Percentiles rank a stretch among this genome's conserved stretches.
Evolutionary conservation across 106 monocot species (phyloP).

Genomic region (Agapanthus africanus): DNA sequence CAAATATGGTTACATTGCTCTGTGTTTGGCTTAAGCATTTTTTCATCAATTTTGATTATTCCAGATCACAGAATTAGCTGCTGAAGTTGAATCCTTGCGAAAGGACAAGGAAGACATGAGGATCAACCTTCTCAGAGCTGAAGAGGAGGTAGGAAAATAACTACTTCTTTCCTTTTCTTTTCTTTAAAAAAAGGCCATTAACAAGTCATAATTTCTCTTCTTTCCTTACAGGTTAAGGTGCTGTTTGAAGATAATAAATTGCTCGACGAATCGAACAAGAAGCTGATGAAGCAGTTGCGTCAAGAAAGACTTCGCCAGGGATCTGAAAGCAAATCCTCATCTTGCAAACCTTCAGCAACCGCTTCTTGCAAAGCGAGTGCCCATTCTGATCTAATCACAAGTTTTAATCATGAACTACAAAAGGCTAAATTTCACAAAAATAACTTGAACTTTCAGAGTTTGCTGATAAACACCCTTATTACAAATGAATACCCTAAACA

Average conservation of each 20-base stretch:
- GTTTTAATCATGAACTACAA: not conserved
- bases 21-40: not conserved
- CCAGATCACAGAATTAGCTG: conserved; percentile 28
- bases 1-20: no score
- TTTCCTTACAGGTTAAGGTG: conserved; percentile 44
- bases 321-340: conserved; percentile 42
- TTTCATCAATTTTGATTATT: not conserved
- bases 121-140: conserved; percentile 71
- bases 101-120: conserved; percentile 62
- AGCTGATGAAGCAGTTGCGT: conserved; percentile 32
- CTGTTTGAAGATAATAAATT: conserved; percentile 70
- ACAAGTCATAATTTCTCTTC: no score
- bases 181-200: no score
- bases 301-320: conserved; percentile 35
- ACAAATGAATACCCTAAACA: not conserved
- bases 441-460: no score
- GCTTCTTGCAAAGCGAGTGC: conserved; percentile 5
- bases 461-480: no score
- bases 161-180: not conserved
- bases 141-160: conserved; percentile 63
- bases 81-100: conserved; percentile 52
- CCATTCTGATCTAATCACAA: not conserved
- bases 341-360: conserved; percentile 33
- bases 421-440: no score
- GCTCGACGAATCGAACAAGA: conserved; percentile 74